Evolutionary conservation across 164 flowering plant species (phyloP), one percentile per base, ranked within the genome.

Genomic region (Magnolia kwangsiensis): DNA sequence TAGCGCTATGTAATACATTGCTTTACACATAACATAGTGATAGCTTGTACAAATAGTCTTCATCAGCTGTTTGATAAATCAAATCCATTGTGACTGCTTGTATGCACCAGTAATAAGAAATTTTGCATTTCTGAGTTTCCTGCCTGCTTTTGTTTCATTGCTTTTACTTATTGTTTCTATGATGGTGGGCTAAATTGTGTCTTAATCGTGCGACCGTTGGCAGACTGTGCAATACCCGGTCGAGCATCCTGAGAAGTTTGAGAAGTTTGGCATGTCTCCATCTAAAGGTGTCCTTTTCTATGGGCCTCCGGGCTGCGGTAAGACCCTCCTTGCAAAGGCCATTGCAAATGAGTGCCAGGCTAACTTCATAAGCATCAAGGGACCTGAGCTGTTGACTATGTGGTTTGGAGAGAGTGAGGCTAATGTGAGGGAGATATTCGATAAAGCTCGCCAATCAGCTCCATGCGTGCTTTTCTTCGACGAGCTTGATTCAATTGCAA

Each of bases 361-460:
- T 11, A 90, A 90, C 67, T 90, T 90, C 84, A 90, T 89, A 1
- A 90, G 91, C 77, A 82, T 90, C 68, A 87, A 90, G 76, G 93
- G 93, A 21, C 93, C 93, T 74, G 91, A 90, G 76, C 65, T 90
- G 79, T 81, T 90, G 31, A 90, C 93, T 10, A 90, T 87, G 91
- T 89, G 93, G 93, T 90, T 90, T 81, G 93, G 93, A 80, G 91
- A 90, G 71, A 89, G 93, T 79, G 93, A 90, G 78, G 91, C 93
- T n/a, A 88, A 90, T 80, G 91, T 90, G 49, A 74, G 91, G n/a
- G 93, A 88, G 70, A 88, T 90, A 49, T 90, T 90, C 75, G 93
- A 90, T 83, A 89, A 89, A 80, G 93, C 93, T 7, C 84, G 91
- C 16, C 86, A 81, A 72, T 90, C 93, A 3, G 91, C 91, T 72